These are phyloP conservation scores for Evernia prunastri DNA, from an alignment of 495 filamentous ascomycete genomes.

Conservation along the genomic window DNA sequence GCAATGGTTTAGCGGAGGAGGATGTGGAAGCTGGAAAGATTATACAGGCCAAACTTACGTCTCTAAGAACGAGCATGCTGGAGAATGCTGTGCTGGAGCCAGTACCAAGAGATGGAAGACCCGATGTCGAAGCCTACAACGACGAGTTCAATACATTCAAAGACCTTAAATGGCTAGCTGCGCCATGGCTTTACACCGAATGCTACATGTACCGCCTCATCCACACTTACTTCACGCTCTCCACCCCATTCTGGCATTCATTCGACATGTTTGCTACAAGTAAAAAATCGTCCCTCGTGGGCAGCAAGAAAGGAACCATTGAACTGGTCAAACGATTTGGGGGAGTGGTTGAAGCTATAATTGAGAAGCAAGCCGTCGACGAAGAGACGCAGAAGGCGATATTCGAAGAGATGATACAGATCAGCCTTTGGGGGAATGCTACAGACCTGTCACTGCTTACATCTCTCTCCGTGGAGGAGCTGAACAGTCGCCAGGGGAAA, in stretches of 20 bases:
- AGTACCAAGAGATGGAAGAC: constrained; percentile 67
- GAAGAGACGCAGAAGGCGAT: constrained; percentile 67
- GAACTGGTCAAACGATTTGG: constrained; percentile 74
- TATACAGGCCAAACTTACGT: constrained; percentile 7
- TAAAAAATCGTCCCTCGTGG: constrained; percentile 86
- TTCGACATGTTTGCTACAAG: constrained; percentile 87
- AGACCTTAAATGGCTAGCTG: constrained; percentile 68
- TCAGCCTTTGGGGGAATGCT: constrained; percentile 96
- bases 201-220: constrained; percentile 90
- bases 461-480: constrained; percentile 82
- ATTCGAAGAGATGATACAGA: constrained; percentile 91
- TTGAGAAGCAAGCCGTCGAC: constrained; percentile 37
- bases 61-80: constrained; percentile 2
- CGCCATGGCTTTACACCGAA: constrained; percentile 82
- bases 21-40: constrained; percentile 13
- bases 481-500: constrained; percentile 87
- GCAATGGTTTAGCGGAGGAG: not conserved
- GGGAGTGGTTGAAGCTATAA: constrained; percentile 53
- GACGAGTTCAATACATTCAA: constrained; percentile 67
- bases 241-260: constrained; percentile 67
- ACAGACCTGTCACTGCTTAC: constrained; percentile 90
- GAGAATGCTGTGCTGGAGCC: constrained; percentile 45
- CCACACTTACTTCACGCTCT: constrained; percentile 65
- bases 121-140: constrained; percentile 77
- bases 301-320: constrained; percentile 79